A percentile compares a stretch with the other conserved stretches of the same genome.
phyloP scores from a whole-genome alignment of 2,329 filamentous ascomycete species.

The Zalaria obscura region DNA sequence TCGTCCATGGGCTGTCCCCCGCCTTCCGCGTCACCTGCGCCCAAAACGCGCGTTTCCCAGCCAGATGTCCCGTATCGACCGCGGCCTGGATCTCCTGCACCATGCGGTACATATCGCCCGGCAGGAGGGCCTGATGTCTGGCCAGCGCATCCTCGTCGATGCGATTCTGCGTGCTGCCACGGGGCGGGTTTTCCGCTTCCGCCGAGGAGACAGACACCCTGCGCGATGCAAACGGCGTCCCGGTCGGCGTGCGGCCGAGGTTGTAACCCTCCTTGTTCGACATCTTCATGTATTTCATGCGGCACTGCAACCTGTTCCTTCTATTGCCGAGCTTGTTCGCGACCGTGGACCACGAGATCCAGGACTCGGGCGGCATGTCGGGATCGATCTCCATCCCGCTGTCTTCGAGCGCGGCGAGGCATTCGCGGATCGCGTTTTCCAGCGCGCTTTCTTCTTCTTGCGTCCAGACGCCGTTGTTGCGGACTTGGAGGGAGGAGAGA shows the following conservation, averaged over 20 bases:
- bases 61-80: neutral
- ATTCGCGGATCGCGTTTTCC: slow-evolving; percentile 37
- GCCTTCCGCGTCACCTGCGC: slow-evolving; percentile 1
- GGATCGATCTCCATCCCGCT: slow-evolving; percentile 17
- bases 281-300: slow-evolving; percentile 49
- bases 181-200: neutral
- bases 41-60: slow-evolving; percentile 4
- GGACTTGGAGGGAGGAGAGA: slow-evolving; percentile 45
- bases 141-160: neutral
- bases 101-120: slow-evolving; percentile 6
- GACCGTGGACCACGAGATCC: slow-evolving; percentile 53
- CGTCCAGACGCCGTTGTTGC: slow-evolving; percentile 43
- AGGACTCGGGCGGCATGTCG: slow-evolving; percentile 19
- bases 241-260: too few species aligned
- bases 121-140: slow-evolving; percentile 4
- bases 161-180: neutral
- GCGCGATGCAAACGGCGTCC: neutral
- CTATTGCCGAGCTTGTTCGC: slow-evolving; percentile 46
- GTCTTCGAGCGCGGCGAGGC: slow-evolving; percentile 24
- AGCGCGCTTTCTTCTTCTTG: slow-evolving; percentile 44
- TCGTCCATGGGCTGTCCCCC: neutral
- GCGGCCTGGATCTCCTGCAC: slow-evolving; percentile 4
- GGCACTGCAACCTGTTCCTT: slow-evolving; percentile 53
- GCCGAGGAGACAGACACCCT: neutral
- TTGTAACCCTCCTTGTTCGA: slow-evolving; percentile 17